These are phyloP conservation scores for Candida dubliniensis DNA, from an alignment of 1,139 yeast species.

Conservation along the genomic window DNA sequence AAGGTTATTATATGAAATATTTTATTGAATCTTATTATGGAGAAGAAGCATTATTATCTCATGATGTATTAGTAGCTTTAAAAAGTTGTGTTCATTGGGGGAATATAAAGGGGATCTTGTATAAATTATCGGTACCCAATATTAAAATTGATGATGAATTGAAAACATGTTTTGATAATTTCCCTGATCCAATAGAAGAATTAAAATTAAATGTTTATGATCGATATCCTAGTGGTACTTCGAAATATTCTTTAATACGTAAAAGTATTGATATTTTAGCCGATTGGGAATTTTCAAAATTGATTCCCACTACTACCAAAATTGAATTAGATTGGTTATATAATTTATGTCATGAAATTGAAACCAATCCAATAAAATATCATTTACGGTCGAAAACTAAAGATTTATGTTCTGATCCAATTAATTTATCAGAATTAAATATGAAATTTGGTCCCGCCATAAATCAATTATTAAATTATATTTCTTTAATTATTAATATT, in stretches of 20 bases:
- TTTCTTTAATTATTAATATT: conserved; percentile 30
- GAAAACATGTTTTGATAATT: conserved; percentile 30
- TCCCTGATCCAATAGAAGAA: conserved; percentile 46
- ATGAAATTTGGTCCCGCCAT: conserved; percentile 22
- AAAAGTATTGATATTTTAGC: conserved; percentile 37
- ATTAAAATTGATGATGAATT: conserved; percentile 33
- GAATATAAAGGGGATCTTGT: conserved; percentile 48
- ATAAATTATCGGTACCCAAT: conserved; percentile 44
- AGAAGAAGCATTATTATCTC: conserved; percentile 37
- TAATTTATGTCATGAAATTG: conserved; percentile 47
- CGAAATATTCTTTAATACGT: conserved; percentile 46
- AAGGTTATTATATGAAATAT: conserved; percentile 45
- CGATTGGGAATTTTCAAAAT: conserved; percentile 23
- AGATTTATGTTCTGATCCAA: conserved; percentile 36
- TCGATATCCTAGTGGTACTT: conserved; percentile 57
- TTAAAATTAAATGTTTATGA: conserved; percentile 42
- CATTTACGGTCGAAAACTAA: conserved; percentile 48
- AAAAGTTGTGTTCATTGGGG: conserved; percentile 62
- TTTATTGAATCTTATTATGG: conserved; percentile 45
- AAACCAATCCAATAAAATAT: conserved; percentile 46
- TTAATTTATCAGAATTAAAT: conserved; percentile 38
- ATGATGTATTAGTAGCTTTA: conserved; percentile 48
- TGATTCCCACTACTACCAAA: conserved; percentile 24
- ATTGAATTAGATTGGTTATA: conserved; percentile 36
- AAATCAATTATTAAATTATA: conserved; percentile 29